phyloP scores from a whole-genome alignment of 225 moss, liverwort and hornwort genomes.

The Bryum argenteum region DNA sequence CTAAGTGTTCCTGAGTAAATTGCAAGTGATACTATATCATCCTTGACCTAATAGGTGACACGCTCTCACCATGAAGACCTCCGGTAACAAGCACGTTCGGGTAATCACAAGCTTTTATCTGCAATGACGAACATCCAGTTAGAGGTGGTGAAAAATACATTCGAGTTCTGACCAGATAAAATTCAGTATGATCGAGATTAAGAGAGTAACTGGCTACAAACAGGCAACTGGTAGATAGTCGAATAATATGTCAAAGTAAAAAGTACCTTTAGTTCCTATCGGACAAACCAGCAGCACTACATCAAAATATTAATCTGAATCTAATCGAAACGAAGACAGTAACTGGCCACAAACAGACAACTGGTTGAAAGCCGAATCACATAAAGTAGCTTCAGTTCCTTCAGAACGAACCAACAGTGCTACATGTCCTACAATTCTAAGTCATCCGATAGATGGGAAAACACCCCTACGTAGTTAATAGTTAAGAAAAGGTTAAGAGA shows the following conservation, averaged over 20 bases:
- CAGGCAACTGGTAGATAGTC: background rate
- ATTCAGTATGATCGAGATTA: background rate
- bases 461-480: background rate
- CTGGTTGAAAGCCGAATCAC: too few species aligned
- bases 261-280: background rate
- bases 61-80: slow-evolving; percentile 76
- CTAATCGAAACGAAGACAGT: too few species aligned
- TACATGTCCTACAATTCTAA: background rate
- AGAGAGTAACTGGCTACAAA: background rate
- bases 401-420: background rate
- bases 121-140: slow-evolving; percentile 18
- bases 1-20: slow-evolving; percentile 16
- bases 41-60: background rate
- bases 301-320: too few species aligned
- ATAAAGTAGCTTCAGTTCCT: too few species aligned
- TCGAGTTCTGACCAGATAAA: background rate
- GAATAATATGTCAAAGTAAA: background rate
- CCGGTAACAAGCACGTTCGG: slow-evolving; percentile 86
- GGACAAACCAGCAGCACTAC: background rate
- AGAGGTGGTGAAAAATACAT: background rate
- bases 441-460: background rate
- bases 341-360: too few species aligned
- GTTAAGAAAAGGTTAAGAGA: background rate
- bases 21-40: slow-evolving; percentile 15
- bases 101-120: slow-evolving; percentile 75